phyloP scores from a whole-genome alignment of 1,139 yeast genomes.

The Candida buenavistaensis region DNA sequence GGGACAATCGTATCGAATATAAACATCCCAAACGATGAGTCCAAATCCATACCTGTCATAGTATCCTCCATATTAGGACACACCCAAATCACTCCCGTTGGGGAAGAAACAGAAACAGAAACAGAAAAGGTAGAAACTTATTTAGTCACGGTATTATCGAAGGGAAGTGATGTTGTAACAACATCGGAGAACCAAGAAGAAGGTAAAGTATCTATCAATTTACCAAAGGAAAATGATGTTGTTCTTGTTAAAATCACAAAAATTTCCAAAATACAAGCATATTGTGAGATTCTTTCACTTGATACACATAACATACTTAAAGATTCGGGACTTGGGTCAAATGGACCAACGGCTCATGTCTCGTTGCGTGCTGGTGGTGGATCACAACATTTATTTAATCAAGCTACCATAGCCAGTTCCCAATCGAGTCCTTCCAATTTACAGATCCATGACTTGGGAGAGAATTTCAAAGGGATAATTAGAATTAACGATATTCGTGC shows the following conservation, averaged over 20 bases:
- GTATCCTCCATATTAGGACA: constrained; percentile 69
- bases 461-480: constrained; percentile 86
- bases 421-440: constrained; percentile 36
- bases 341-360: constrained; percentile 49
- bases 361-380: constrained; percentile 55
- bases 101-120: constrained; percentile 10
- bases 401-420: constrained; percentile 47
- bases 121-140: constrained; percentile 18
- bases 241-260: constrained; percentile 77
- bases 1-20: constrained; percentile 40
- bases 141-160: constrained; percentile 33
- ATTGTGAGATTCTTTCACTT: constrained; percentile 79
- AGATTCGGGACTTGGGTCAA: constrained; percentile 69
- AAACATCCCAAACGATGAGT: constrained; percentile 26
- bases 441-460: constrained; percentile 72
- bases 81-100: constrained; percentile 35
- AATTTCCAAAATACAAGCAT: constrained; percentile 69
- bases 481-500: constrained; percentile 87
- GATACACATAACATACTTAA: constrained; percentile 60
- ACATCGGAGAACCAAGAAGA: background rate
- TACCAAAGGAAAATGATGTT: constrained; percentile 84
- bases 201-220: constrained; percentile 38
- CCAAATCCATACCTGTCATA: constrained; percentile 46
- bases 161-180: constrained; percentile 4
- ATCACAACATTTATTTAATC: constrained; percentile 42